Evolutionary conservation across 805 yeast species (phyloP), one percentile per base, ranked within the genome.

Genomic region (Ogataea zsoltii): DNA sequence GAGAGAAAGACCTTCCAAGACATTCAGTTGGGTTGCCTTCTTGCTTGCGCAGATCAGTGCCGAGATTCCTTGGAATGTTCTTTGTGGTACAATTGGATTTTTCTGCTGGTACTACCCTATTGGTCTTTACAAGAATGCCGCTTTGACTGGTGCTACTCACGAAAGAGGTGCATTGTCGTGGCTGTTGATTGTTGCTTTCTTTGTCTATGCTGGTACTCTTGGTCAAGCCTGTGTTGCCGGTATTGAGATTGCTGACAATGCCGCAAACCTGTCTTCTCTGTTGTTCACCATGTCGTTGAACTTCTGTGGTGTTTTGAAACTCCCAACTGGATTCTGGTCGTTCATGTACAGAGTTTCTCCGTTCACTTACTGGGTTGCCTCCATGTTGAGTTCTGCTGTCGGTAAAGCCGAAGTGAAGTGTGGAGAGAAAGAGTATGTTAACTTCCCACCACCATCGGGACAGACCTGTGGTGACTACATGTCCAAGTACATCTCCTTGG

Each of bases 281-380:
- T 58, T 82, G 49, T 83, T 80, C 65, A 79, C 85, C 2, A 66
- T 83, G 72, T 70, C 80, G 32, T 68, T 87, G 67, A 76, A 77
- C 44, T 85, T 86, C 78, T 84, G 89, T 74, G 96, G 96, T 74
- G 88, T 84, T 35, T 69, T 87, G 68, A 80, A 77, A 13, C 69
- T 78, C 18, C 76, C 80, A 35, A 60, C 70, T 15, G 80, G 88
- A n/a, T 87, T 87, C 72, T 80, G 91, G 90, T 70, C 76, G 35
- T 85, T 84, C 72, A 82, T 85, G 88, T 85, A 84, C 72, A 72
- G 90, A 61, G 76, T 72, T 15, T 79, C 84, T 18, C 92, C 94
- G 14, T 68, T 83, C 51, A 82, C 89, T 1, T 86, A 85, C 55
- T 73, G 83, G 68, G 69, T 85, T 42, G 68, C 72, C 15, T 82